phyloP scores from a whole-genome alignment of 768 basidiomycete genomes.

The Tricholoma bakamatsutake region DNA sequence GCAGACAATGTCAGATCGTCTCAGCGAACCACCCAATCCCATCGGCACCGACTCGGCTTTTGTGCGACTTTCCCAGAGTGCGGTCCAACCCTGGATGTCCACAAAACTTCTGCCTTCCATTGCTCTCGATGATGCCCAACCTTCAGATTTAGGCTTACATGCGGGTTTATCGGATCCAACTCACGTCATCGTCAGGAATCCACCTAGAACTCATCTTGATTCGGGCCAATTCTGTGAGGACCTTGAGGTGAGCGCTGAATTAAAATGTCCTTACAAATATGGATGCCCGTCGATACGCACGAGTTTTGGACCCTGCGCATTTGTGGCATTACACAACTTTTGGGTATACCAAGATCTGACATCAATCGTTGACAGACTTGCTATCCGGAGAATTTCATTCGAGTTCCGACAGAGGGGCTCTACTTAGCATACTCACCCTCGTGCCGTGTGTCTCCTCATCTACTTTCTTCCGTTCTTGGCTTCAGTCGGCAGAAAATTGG shows the following conservation, averaged over 20 bases:
- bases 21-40: background rate
- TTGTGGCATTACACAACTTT: background rate
- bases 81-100: conserved; percentile 7
- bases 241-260: conserved; percentile 24
- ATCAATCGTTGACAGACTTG: conserved; percentile 12
- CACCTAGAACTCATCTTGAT: conserved; percentile 24
- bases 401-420: conserved; percentile 6
- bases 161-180: conserved; percentile 4
- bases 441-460: background rate
- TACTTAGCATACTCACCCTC: conserved; percentile 11
- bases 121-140: conserved; percentile 9
- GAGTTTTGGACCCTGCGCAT: conserved; percentile 1
- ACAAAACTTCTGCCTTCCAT: conserved; percentile 5
- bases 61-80: background rate
- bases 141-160: conserved; percentile 4
- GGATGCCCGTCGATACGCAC: conserved; percentile 6
- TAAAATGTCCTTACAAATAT: background rate
- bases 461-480: conserved; percentile 5
- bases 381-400: conserved; percentile 12
- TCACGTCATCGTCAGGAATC: conserved; percentile 23
- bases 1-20: background rate
- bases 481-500: conserved; percentile 12
- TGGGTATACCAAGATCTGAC: conserved; percentile 10
- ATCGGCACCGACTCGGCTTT: background rate
- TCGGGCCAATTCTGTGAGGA: conserved; percentile 12